phyloP scores from a whole-genome alignment of 192 early-diverging fungal genomes.

The Linderina pennispora region DNA sequence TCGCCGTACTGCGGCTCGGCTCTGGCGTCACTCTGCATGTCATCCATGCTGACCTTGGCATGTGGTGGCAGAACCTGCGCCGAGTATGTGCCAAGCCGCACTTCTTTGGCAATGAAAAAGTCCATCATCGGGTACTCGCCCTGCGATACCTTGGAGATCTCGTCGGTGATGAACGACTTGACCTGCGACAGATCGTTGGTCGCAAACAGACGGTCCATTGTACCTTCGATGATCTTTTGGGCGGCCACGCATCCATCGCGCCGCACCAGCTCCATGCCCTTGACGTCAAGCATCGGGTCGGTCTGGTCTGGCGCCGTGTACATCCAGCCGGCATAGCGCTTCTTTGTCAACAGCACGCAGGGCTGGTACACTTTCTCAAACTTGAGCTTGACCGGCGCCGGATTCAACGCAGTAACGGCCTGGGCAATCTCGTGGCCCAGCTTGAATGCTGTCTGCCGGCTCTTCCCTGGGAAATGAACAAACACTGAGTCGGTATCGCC shows the following conservation, averaged over 20 bases:
- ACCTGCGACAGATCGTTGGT: slow-evolving; percentile 75
- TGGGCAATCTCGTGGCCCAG: slow-evolving; percentile 78
- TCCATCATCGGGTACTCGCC: slow-evolving; percentile 66
- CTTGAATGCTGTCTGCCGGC: slow-evolving; percentile 67
- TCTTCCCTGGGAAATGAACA: slow-evolving; percentile 63
- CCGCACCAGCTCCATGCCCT: slow-evolving; percentile 93
- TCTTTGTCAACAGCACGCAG: slow-evolving; percentile 85
- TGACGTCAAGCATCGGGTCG: slow-evolving; percentile 82
- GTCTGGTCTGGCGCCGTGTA: slow-evolving; percentile 58
- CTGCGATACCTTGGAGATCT: slow-evolving; percentile 67
- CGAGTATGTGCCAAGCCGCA: slow-evolving; percentile 72
- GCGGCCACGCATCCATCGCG: slow-evolving; percentile 78
- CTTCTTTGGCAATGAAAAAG: slow-evolving; percentile 86
- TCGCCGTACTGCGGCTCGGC: slow-evolving; percentile 83
- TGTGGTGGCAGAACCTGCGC: slow-evolving; percentile 58
- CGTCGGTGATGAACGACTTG: slow-evolving; percentile 63
- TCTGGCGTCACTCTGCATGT: slow-evolving; percentile 63
- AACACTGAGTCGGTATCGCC: slow-evolving; percentile 95
- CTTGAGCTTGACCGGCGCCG: slow-evolving; percentile 81
- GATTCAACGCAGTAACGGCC: slow-evolving; percentile 66
- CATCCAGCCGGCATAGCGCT: slow-evolving; percentile 88
- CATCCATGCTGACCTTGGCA: slow-evolving; percentile 59
- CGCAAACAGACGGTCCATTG: slow-evolving; percentile 74
- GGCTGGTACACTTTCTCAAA: slow-evolving; percentile 95
- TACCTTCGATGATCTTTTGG: slow-evolving; percentile 71